A percentile compares a stretch with the other conserved stretches of the same genome.
These are phyloP conservation scores for Diaporthe ilicicola DNA, from an alignment of 2,329 filamentous ascomycete genomes.

Conservation along the genomic window DNA sequence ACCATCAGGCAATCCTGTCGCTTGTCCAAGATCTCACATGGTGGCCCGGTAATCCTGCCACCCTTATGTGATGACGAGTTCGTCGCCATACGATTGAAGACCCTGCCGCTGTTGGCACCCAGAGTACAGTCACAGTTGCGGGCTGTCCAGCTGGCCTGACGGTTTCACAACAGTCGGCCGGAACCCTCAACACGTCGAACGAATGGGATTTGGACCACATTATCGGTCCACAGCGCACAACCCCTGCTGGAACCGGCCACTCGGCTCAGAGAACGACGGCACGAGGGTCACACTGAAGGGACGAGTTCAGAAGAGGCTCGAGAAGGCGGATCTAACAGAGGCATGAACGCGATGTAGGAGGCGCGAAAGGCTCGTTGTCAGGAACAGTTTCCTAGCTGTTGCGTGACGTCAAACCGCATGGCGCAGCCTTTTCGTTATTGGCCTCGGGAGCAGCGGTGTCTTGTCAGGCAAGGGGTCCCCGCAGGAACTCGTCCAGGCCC, in stretches of 20 bases:
- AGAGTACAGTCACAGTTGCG: neutral
- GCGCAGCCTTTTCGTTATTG: neutral
- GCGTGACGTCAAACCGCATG: constrained; percentile 32
- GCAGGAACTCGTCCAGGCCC: neutral
- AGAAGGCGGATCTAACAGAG: constrained; percentile 5
- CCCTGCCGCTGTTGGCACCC: neutral
- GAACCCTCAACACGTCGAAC: neutral
- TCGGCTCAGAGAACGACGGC: constrained; percentile 22
- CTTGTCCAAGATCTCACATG: neutral
- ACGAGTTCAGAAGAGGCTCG: neutral
- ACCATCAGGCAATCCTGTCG: neutral
- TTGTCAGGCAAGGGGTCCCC: neutral
- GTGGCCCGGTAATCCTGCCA: neutral
- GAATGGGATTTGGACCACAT: neutral
- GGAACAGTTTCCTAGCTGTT: neutral
- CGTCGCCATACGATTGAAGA: neutral
- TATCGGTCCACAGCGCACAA: neutral
- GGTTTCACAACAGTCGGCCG: neutral
- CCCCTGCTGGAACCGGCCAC: constrained; percentile 15
- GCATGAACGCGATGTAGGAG: neutral
- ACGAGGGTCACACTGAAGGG: constrained; percentile 20
- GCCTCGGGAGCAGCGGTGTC: constrained; percentile 11
- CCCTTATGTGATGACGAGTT: neutral
- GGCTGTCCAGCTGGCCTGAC: neutral
- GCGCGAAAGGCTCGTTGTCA: neutral